Percentiles rank a stretch among this genome's conserved stretches.
Conservation (phyloP, 129 eudicot genomes). For the Sambucus nigra region DNA sequence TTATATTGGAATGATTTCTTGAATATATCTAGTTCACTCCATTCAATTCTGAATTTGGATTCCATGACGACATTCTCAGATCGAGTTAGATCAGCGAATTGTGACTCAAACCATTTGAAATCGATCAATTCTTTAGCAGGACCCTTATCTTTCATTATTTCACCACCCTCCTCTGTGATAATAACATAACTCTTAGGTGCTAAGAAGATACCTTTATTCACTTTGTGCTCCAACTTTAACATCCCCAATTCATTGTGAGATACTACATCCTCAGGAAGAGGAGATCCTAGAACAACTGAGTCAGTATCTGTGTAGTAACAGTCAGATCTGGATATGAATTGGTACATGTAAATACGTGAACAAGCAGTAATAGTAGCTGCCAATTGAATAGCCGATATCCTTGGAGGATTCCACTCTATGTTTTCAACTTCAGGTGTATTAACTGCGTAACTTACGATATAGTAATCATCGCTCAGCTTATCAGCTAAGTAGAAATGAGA, state of each 20-base stretch:
- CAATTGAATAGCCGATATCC: neutral
- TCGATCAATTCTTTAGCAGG: neutral
- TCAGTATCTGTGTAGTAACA: too few species aligned
- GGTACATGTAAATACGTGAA: neutral
- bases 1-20: neutral
- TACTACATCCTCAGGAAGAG: neutral
- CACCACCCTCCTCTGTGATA: neutral
- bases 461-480: neutral
- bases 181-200: neutral
- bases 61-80: neutral
- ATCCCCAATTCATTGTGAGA: neutral
- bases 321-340: neutral
- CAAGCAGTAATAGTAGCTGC: neutral
- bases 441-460: neutral
- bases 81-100: neutral
- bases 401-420: slow-evolving; percentile 1
- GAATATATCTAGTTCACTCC: neutral
- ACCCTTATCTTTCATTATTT: neutral
- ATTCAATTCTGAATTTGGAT: neutral
- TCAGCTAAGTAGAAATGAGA: neutral
- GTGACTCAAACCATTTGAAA: slow-evolving; percentile 1
- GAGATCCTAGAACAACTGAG: neutral
- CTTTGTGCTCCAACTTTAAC: neutral
- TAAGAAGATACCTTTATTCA: neutral
- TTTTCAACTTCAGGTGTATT: neutral